phyloP scores from a whole-genome alignment of 495 filamentous ascomycete genomes.

The Aspergillus sparsus region DNA sequence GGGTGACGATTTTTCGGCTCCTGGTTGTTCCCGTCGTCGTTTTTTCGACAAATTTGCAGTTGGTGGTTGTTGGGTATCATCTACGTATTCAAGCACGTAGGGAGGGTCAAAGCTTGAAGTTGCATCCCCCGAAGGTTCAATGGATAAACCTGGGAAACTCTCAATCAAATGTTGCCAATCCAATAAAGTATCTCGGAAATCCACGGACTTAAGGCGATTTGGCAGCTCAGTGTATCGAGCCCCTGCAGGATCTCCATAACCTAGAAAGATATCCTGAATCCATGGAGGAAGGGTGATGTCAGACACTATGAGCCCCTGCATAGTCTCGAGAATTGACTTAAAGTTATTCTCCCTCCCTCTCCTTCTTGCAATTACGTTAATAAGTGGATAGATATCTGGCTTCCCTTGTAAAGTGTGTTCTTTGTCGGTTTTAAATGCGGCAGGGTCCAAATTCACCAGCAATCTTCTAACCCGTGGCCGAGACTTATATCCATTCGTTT shows the following conservation, averaged over 20 bases:
- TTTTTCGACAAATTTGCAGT: conserved; percentile 71
- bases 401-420: conserved; percentile 63
- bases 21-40: conserved; percentile 71
- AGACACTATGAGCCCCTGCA: conserved; percentile 80
- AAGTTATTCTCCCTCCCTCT: conserved; percentile 95
- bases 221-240: conserved; percentile 83
- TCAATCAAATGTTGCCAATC: conserved; percentile 93
- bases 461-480: conserved; percentile 65
- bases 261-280: conserved; percentile 95
- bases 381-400: conserved; percentile 75
- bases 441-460: conserved; percentile 78
- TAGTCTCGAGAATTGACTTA: conserved; percentile 88
- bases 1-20: conserved; percentile 58
- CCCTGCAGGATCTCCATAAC: conserved; percentile 87
- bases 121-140: conserved; percentile 72
- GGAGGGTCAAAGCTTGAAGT: conserved; percentile 80
- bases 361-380: conserved; percentile 86
- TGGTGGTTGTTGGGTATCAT: conserved; percentile 46
- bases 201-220: conserved; percentile 73
- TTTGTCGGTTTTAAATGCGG: conserved; percentile 76
- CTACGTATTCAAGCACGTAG: conserved; percentile 71
- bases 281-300: conserved; percentile 85
- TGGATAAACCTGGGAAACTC: conserved; percentile 78
- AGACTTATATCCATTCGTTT: conserved; percentile 53
- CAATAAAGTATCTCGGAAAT: conserved; percentile 92